Base-by-base conservation (phyloP, 331 rosid species). In the Phaseolus coccineus region DNA sequence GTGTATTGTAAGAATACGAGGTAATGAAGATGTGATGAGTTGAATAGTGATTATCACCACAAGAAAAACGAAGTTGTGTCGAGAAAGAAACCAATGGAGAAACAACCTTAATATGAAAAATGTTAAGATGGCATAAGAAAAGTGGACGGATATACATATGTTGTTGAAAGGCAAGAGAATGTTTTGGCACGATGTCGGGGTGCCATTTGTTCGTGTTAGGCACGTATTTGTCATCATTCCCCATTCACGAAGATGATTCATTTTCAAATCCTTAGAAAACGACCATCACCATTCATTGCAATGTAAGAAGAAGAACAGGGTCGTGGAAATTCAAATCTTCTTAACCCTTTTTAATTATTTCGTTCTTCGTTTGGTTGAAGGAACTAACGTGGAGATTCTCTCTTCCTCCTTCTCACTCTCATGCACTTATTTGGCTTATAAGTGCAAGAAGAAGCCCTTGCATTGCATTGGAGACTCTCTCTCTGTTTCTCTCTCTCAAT, bases 341-440 rank as follows among this genome's bases (percentile, higher is more conserved):
- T 6, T 2, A 24, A 48, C 10, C 13, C 73, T 0, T 52, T 35
- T 8, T 65, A n/a, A 46, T 46, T 63, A 15, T 31, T 33, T 33
- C 2, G 22, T 73, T 11, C 1, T 48, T 50, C 48, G 27, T 30
- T 52, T 78, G 39, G 25, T 48, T 28, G 46, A 56, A 83, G 71
- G 80, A 73, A 83, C 63, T 58, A 31, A 15, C 86, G 79, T 78
- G 82, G 84, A 65, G 57, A 74, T 69, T 74, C 50, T 71, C 78
- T 69, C 84, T 46, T 37, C 71, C 52, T 44, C 46, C 40, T 33
- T 27, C 35, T 35, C 48, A 31, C 69, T 35, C 50, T 77, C 84
- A 71, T 67, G 62, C 73, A 77, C 73, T 69, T 16, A 47, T 66
- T 51, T 47, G 46, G 25, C 64, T 56, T 56, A 42, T 50, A 25